Evolutionary conservation across 257 asterid genomes (phyloP).

Genomic region (Nicotiana sylvestris): DNA sequence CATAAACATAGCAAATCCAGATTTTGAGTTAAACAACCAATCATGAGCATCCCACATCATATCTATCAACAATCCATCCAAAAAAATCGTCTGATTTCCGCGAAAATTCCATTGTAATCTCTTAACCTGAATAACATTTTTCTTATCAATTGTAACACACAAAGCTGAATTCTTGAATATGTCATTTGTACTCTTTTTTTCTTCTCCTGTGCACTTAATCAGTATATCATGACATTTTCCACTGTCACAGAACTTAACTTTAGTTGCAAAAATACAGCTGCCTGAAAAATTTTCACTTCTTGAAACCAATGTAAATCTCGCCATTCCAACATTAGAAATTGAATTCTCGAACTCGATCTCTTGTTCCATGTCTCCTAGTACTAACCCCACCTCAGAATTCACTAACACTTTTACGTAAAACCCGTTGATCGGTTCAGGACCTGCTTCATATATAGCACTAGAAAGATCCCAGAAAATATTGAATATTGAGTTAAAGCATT

Average conservation of each 20-base stretch:
- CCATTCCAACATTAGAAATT: not conserved
- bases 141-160: constrained; percentile 55
- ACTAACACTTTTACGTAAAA: constrained; percentile 42
- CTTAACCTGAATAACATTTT: constrained; percentile 56
- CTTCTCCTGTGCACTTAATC: constrained; percentile 42
- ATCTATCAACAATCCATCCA: constrained; percentile 73
- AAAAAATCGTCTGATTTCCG: constrained; percentile 69
- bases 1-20: constrained; percentile 57
- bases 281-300: constrained; percentile 51
- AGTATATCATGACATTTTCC: constrained; percentile 54
- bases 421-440: constrained; percentile 66
- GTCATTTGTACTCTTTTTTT: not conserved
- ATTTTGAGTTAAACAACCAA: constrained; percentile 42
- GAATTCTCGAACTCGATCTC: constrained; percentile 30
- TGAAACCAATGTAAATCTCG: constrained; percentile 37
- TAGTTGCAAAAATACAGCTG: constrained; percentile 39
- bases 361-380: constrained; percentile 49
- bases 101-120: constrained; percentile 83
- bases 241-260: constrained; percentile 46
- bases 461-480: constrained; percentile 71
- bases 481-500: constrained; percentile 26
- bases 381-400: constrained; percentile 38
- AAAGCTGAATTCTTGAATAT: constrained; percentile 20
- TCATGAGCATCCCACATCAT: constrained; percentile 92
- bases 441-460: constrained; percentile 36